Conservation (phyloP, 2,329 filamentous ascomycete species). For the Lachnellula arida region DNA sequence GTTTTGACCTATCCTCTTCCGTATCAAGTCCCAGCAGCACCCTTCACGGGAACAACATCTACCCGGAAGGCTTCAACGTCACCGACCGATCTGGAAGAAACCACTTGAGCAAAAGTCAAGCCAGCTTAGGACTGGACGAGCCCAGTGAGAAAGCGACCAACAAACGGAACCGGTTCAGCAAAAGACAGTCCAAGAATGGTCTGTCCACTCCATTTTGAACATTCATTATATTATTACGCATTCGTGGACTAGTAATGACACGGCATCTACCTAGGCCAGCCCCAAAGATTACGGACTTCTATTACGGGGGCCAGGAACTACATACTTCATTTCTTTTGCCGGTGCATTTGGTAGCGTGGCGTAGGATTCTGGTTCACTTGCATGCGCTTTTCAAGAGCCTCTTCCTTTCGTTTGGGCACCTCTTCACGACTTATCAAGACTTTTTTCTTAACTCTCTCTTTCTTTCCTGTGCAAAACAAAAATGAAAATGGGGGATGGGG, state of each 20-base stretch:
- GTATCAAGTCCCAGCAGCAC: conserved; percentile 72
- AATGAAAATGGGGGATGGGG: not conserved
- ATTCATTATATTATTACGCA: not conserved
- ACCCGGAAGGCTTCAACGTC: conserved; percentile 47
- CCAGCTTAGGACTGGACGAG: conserved; percentile 27
- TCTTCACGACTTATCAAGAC: conserved; percentile 20
- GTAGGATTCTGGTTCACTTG: conserved; percentile 27
- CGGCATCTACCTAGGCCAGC: not conserved
- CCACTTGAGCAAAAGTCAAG: conserved; percentile 56
- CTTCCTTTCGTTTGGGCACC: not conserved
- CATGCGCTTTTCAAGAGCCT: conserved; percentile 15
- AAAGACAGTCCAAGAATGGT: conserved; percentile 91
- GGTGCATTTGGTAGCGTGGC: conserved; percentile 36
- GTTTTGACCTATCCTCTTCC: conserved; percentile 64
- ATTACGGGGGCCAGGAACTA: conserved; percentile 1
- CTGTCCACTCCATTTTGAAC: conserved; percentile 79
- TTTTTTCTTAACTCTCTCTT: not conserved
- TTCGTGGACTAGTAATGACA: not conserved
- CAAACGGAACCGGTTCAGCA: conserved; percentile 73
- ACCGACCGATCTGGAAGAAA: conserved; percentile 51
- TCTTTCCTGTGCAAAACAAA: not conserved
- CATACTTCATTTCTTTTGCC: conserved; percentile 24
- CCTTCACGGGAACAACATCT: conserved; percentile 54
- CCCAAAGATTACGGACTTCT: not conserved
- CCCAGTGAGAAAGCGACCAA: conserved; percentile 35